Evolutionary conservation across 1,284 basidiomycete species (phyloP), one percentile per base, ranked within the genome.

Genomic region (Pisolithus thermaeus): DNA sequence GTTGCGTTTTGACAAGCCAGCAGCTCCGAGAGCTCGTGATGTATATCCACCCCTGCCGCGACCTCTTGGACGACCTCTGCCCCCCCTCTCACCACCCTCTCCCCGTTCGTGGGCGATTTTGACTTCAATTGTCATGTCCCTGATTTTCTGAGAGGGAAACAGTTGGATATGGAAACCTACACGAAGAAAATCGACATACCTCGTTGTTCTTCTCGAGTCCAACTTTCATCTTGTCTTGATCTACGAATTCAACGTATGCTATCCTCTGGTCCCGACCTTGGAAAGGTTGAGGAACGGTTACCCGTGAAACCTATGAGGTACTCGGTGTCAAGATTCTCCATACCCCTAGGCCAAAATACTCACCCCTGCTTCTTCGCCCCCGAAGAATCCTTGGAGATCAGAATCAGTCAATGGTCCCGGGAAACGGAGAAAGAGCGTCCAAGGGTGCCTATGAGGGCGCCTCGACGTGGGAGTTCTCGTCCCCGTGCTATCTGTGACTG

Each of bases 191-290:
- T 46, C 14, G n/a, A 69, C 75, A 54, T 58, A 90, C 90, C 66
- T 84, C 82, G 14, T 75, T 78, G 59, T 87, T 82, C 59, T 82
- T 84, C 56, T 81, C 83, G 23, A 94, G 69, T 1, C 83, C 91
- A 23, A 74, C 77, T 61, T 81, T 86, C 87, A 93, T 90, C 20
- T 82, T 76, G 44, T 85, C 86, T 62, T 93, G 90, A 60, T 87
- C 87, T 7, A 80, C 85, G 67, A 94, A 95, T 65, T 95, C 92
- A 53, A 94, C 81, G 61, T 92, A 95, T 1, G 82, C 88, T 52
- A 88, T 73, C 58, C 74, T 83, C 59, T 73, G 70, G 51, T 57
- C 72, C 52, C 79, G 78, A 25, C 78, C 77, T 6, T 70, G 60
- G 54, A 68, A 73, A 46, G 54, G 56, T 39, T 68, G 59, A 1